Base-by-base conservation (phyloP, 139 green algal species). In the Pleodorina starrii region DNA sequence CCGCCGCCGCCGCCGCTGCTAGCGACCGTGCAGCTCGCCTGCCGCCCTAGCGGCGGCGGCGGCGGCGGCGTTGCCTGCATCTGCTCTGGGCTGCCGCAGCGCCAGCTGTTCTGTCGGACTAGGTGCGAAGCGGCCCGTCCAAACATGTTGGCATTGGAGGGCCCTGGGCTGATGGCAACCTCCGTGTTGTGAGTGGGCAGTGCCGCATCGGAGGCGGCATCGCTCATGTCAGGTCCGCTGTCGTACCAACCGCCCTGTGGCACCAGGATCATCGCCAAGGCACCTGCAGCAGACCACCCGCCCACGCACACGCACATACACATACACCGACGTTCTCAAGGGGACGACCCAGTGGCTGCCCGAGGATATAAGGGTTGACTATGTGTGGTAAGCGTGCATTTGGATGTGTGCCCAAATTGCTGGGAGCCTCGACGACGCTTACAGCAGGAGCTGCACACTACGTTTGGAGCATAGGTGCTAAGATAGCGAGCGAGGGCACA, bases 231-330 rank as follows among this genome's bases (percentile, higher is more conserved):
- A 10, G 81, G 81, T 2, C 81, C 81, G 60, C 54, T 43, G 81
- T 87, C 81, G 44, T 87, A 87, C 81, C 81, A 87, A 2, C 81
- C 81, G 11, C 25, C 69, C 9, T 87, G 81, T 3, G 60, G 81
- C 43, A 42, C 19, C 17, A 87, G 44, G n/a, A 87, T 42, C 81
- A 87, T 87, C 3, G 81, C 29, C 60, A 87, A 42, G 0, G 81
- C 81, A 9, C 81, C 81, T 87, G 60, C n/a, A 35, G 29, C 7
- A 66, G 54, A 9, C n/a, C n/a, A n/a, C n/a, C n/a, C n/a, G n/a
- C n/a, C n/a, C n/a, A n/a, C n/a, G n/a, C n/a, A n/a, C n/a, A n/a
- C n/a, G n/a, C n/a, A n/a, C n/a, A n/a, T n/a, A n/a, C n/a, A n/a
- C n/a, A n/a, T n/a, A n/a, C n/a, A n/a, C n/a, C n/a, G n/a, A n/a